Conservation (phyloP, 2,329 filamentous ascomycete genomes). For the Moelleriella libera region DNA sequence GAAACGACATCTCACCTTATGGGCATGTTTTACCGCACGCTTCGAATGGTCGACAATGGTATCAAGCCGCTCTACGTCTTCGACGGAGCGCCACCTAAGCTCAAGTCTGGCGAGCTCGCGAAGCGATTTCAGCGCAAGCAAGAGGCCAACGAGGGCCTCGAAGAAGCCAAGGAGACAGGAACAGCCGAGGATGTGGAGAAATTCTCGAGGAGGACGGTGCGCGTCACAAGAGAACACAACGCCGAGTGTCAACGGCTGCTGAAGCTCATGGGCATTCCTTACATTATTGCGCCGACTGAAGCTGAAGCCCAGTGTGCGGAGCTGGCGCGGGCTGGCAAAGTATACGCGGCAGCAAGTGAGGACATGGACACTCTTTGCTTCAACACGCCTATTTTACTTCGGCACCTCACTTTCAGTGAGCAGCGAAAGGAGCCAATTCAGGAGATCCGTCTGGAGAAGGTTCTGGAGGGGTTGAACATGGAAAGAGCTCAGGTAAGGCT, state of each 20-base stretch:
- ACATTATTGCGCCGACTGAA: constrained; percentile 88
- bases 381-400: constrained; percentile 75
- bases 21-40: constrained; percentile 98
- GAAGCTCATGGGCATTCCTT: constrained; percentile 92
- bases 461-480: constrained; percentile 79
- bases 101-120: constrained; percentile 93
- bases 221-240: constrained; percentile 94
- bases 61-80: constrained; percentile 99
- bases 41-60: constrained; percentile 96
- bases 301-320: constrained; percentile 94
- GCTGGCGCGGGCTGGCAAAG: constrained; percentile 79
- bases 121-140: constrained; percentile 93
- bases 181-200: constrained; percentile 97
- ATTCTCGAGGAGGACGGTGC: constrained; percentile 83
- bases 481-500: constrained; percentile 59
- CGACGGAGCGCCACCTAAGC: constrained; percentile 88
- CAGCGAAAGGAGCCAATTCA: constrained; percentile 96
- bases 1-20: constrained; percentile 97
- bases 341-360: constrained; percentile 91
- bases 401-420: constrained; percentile 93
- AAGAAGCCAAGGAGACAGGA: constrained; percentile 93
- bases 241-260: constrained; percentile 82
- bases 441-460: constrained; percentile 79
- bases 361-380: constrained; percentile 99
- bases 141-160: constrained; percentile 76